Evolutionary conservation across 2,329 filamentous ascomycete genomes (phyloP), one percentile per base, ranked within the genome.

Genomic region (Colletotrichum sp.): DNA sequence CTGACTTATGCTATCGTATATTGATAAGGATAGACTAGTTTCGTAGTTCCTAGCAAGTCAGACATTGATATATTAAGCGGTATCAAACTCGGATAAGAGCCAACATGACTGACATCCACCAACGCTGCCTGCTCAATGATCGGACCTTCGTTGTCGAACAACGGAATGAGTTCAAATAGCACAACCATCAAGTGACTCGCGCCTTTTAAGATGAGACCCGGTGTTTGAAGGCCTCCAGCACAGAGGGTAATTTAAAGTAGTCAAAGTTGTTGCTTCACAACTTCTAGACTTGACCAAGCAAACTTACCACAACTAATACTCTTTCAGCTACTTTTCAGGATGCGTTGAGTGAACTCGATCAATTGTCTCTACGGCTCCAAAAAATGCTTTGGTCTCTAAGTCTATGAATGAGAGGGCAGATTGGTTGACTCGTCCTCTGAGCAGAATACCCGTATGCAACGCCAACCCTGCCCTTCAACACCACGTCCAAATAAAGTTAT

Each of bases 21-120:
- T 2, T 4, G 2, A n/a, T 13, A 4, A 0, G 4, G 3, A 49
- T 49, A 9, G 0, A 13, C 2, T 4, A 2, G 3, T 8, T 10
- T 21, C 18, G 5, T 49, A 21, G 44, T 4, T 21, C 16, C 44
- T 13, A n/a, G 44, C 3, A n/a, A 10, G 7, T n/a, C n/a, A 21
- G 3, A n/a, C 16, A 10, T 21, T 4, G 5, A 49, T 12, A 10
- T 6, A 13, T 49, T 49, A 6, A 7, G n/a, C n/a, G 44, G 6
- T 49, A 21, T 49, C 3, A 49, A 21, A n/a, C 6, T 6, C n/a
- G 6, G 44, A 9, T 6, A 21, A 21, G 44, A 49, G 44, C 10
- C 10, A 13, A 26, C 4, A 4, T 36, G 34, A 36, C 6, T 49
- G 6, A 1, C 6, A n/a, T 3, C 5, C 39, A 6, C 10, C n/a